phyloP scores from a whole-genome alignment of 2,329 filamentous ascomycete genomes.

The Neofusicoccum kwambonambiense region DNA sequence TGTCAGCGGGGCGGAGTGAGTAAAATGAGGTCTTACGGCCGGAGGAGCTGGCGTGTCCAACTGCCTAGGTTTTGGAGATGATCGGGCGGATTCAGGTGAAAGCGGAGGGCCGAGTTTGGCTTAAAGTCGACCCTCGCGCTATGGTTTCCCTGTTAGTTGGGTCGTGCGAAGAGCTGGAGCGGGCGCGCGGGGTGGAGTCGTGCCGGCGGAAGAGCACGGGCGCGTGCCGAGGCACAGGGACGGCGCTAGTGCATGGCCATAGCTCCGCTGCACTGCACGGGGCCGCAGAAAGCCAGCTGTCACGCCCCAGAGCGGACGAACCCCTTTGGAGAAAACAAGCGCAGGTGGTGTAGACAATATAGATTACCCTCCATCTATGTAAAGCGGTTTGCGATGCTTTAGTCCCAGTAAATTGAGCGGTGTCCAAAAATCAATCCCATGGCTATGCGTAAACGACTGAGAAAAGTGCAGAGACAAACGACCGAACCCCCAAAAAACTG shows the following conservation, averaged over 20 bases:
- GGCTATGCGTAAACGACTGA: conserved; percentile 7
- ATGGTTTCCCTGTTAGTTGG: not conserved
- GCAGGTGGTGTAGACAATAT: not conserved
- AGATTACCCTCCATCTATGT: not conserved
- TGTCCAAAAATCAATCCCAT: not conserved
- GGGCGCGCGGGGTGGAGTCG: not conserved
- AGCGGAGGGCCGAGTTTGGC: not conserved
- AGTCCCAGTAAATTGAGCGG: not conserved
- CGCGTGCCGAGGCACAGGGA: not conserved
- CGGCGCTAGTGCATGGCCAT: not conserved
- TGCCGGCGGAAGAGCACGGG: not conserved
- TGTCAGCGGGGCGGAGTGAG: too few species aligned
- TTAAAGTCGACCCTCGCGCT: not conserved
- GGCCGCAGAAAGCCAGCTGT: too few species aligned
- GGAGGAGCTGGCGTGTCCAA: not conserved
- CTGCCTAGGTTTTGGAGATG: not conserved
- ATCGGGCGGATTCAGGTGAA: not conserved
- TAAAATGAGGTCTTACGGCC: not conserved
- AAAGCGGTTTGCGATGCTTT: not conserved
- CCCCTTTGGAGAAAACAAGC: too few species aligned
- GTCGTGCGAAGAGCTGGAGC: too few species aligned
- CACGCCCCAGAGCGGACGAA: too few species aligned
- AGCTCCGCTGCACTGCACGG: not conserved
- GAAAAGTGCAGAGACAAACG: not conserved
- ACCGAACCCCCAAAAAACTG: not conserved